phyloP scores from a whole-genome alignment of 192 early-diverging fungal species.

The Coemansia sp. region DNA sequence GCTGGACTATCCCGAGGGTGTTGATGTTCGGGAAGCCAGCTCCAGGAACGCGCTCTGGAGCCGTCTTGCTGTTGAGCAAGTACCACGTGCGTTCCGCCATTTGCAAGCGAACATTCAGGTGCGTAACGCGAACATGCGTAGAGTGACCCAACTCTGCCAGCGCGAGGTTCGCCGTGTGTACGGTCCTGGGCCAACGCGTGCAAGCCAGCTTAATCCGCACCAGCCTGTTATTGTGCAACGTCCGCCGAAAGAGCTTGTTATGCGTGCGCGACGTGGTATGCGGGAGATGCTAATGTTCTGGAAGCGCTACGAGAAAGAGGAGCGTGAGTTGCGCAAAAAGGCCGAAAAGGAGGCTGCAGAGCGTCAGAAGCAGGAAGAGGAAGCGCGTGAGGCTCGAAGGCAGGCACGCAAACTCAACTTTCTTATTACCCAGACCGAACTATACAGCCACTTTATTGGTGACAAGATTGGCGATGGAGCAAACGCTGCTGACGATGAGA shows the following conservation, averaged over 20 bases:
- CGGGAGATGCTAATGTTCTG: conserved; percentile 85
- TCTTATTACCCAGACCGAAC: conserved; percentile 87
- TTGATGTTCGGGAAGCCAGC: conserved; percentile 4
- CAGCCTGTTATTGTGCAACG: conserved; percentile 30
- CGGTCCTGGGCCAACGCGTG: conserved; percentile 42
- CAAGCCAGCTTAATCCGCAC: conserved; percentile 35
- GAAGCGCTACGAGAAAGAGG: conserved; percentile 89
- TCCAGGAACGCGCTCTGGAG: conserved; percentile 22
- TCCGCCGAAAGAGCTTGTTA: conserved; percentile 63
- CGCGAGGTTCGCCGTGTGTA: conserved; percentile 68
- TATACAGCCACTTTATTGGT: conserved; percentile 90
- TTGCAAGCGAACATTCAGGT: conserved; percentile 36
- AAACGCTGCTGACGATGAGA: conserved; percentile 8
- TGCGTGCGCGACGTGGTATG: conserved; percentile 65
- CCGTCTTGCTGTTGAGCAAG: conserved; percentile 34
- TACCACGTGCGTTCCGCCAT: conserved; percentile 47
- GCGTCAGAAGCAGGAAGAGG: conserved; percentile 74
- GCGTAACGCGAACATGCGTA: conserved; percentile 64
- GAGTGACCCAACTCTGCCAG: conserved; percentile 70
- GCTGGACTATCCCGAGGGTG: not conserved
- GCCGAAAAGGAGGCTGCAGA: conserved; percentile 87
- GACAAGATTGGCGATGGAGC: conserved; percentile 64
- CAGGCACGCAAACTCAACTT: conserved; percentile 91
- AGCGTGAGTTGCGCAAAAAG: conserved; percentile 83
- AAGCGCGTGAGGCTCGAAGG: conserved; percentile 73